Conservation (phyloP, 2,329 filamentous ascomycete species). For the Amphichorda felina region DNA sequence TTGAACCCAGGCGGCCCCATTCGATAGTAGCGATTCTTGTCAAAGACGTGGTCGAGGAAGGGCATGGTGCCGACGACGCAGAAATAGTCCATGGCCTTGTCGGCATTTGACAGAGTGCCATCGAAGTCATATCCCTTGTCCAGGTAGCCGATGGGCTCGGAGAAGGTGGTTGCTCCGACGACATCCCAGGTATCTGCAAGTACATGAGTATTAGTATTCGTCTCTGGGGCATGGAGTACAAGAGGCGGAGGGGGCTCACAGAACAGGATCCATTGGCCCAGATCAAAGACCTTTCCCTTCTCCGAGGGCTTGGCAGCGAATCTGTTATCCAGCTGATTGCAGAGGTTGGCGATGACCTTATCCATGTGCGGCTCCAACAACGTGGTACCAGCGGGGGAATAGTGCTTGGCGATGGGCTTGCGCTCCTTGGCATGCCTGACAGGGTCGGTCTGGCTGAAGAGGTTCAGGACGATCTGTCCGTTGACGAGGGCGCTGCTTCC, state of each 20-base stretch:
- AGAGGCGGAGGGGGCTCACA: slow-evolving; percentile 16
- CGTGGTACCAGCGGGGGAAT: slow-evolving; percentile 9
- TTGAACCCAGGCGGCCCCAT: slow-evolving; percentile 19
- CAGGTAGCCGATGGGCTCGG: slow-evolving; percentile 27
- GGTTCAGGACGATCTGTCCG: slow-evolving; percentile 11
- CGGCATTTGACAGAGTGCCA: slow-evolving; percentile 18
- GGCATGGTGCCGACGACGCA: slow-evolving; percentile 15
- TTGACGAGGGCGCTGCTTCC: slow-evolving; percentile 13
- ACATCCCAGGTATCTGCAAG: slow-evolving; percentile 23
- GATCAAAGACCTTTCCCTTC: slow-evolving; percentile 14
- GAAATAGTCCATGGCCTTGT: slow-evolving; percentile 21
- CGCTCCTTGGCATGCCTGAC: slow-evolving; percentile 10
- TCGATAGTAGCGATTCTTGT: slow-evolving; percentile 24
- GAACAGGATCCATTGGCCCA: slow-evolving; percentile 28
- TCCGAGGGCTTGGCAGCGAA: slow-evolving; percentile 16
- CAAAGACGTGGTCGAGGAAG: slow-evolving; percentile 19
- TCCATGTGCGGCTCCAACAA: slow-evolving; percentile 15
- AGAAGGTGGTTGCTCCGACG: slow-evolving; percentile 28
- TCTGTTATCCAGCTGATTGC: slow-evolving; percentile 15
- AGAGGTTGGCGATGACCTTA: slow-evolving; percentile 16
- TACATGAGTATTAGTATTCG: background rate
- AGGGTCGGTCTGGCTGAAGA: slow-evolving; percentile 13
- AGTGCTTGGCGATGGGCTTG: slow-evolving; percentile 15
- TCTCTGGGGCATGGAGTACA: background rate
- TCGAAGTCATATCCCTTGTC: slow-evolving; percentile 22